Conservation (phyloP, 1,284 basidiomycete genomes). For the Austroboletus novae-zelandiae region DNA sequence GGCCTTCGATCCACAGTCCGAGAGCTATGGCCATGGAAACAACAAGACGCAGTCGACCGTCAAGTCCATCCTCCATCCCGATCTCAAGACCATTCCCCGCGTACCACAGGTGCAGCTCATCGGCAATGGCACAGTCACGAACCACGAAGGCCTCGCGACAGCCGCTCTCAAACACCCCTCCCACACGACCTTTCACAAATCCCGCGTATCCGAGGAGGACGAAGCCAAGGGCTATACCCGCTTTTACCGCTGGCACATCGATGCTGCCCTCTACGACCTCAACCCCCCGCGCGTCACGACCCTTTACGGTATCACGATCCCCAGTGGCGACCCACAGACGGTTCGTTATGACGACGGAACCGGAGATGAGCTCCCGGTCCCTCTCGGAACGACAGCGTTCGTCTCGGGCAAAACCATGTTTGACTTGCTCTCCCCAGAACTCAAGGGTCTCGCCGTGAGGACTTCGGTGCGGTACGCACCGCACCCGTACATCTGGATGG, state of each 20-base stretch:
- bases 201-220: constrained; percentile 73
- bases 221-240: constrained; percentile 74
- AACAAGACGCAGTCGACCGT: constrained; percentile 72
- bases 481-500: constrained; percentile 80
- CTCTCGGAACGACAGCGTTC: constrained; percentile 86
- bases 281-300: constrained; percentile 89
- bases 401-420: constrained; percentile 84
- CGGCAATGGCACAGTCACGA: constrained; percentile 71
- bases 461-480: constrained; percentile 65
- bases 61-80: constrained; percentile 79
- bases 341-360: constrained; percentile 89
- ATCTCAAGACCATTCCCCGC: constrained; percentile 84
- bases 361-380: constrained; percentile 78
- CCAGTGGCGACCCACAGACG: constrained; percentile 64
- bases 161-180: constrained; percentile 78
- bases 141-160: constrained; percentile 75
- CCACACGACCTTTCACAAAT: constrained; percentile 89
- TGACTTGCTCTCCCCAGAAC: constrained; percentile 67
- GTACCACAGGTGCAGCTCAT: constrained; percentile 87
- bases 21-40: constrained; percentile 81
- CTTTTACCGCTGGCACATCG: constrained; percentile 94
- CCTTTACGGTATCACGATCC: constrained; percentile 78
- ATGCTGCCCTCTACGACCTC: constrained; percentile 87
- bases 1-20: constrained; percentile 72
- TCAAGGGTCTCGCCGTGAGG: constrained; percentile 82